Percentiles rank a stretch among this genome's conserved stretches.
Conservation (phyloP, 371 early-diverging fungal species). For the Rhizopus sp. region DNA sequence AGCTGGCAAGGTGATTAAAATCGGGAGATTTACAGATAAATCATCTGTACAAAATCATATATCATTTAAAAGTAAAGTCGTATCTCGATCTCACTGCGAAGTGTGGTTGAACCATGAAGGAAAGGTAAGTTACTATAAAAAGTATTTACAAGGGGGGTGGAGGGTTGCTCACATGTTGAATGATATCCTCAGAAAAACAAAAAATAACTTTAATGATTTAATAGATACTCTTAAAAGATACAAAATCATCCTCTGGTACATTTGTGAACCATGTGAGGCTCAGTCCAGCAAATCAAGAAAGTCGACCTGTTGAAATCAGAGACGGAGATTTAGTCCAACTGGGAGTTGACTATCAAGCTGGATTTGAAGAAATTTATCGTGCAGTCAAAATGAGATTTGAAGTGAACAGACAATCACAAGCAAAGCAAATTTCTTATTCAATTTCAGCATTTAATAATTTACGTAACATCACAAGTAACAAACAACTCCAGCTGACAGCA, state of each 20-base stretch:
- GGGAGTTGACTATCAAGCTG: slow-evolving; percentile 97
- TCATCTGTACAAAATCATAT: slow-evolving; percentile 64
- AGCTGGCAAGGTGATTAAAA: slow-evolving; percentile 68
- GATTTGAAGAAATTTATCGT: slow-evolving; percentile 65
- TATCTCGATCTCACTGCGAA: slow-evolving; percentile 91
- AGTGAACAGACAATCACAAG: slow-evolving; percentile 59
- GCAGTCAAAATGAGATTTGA: slow-evolving; percentile 84
- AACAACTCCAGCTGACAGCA: slow-evolving; percentile 6
- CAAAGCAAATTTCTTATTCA: slow-evolving; percentile 22
- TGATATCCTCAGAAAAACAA: too few species aligned
- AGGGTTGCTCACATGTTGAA: slow-evolving; percentile 8
- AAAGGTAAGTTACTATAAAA: slow-evolving; percentile 54
- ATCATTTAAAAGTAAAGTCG: slow-evolving; percentile 93
- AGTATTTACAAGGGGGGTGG: background rate
- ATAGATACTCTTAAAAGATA: slow-evolving; percentile 57
- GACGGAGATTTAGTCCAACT: slow-evolving; percentile 94
- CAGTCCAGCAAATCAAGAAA: slow-evolving; percentile 85
- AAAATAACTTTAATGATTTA: background rate
- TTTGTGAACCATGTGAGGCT: slow-evolving; percentile 93
- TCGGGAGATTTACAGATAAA: slow-evolving; percentile 83
- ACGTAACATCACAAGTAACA: slow-evolving; percentile 20
- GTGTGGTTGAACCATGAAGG: slow-evolving; percentile 79
- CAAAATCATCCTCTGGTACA: slow-evolving; percentile 94
- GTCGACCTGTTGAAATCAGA: slow-evolving; percentile 75
- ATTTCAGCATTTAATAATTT: slow-evolving; percentile 33